Evolutionary conservation across 176 grass and related monocot species (phyloP).

Genomic region (Bromus sterilis): DNA sequence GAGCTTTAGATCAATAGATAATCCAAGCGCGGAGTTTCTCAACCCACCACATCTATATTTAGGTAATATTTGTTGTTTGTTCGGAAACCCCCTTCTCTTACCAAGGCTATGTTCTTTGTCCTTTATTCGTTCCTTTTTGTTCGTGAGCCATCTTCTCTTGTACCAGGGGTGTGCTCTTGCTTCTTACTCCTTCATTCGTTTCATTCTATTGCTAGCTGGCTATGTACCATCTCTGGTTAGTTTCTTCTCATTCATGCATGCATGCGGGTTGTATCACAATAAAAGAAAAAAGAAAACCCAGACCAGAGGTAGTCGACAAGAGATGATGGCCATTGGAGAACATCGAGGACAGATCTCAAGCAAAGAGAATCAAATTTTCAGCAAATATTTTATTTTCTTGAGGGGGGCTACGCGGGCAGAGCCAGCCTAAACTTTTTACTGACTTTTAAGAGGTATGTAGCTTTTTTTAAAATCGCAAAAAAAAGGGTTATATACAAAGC

Average conservation of each 20-base stretch:
- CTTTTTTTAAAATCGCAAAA: no score
- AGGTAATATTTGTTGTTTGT: no score
- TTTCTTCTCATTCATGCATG: neutral
- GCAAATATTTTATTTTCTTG: no score
- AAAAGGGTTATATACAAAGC: no score
- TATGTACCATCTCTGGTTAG: neutral
- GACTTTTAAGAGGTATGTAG: no score
- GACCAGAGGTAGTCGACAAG: neutral
- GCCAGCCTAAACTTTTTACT: no score
- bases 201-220: neutral
- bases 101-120: no score
- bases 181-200: neutral
- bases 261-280: neutral
- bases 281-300: neutral
- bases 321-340: neutral
- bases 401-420: no score
- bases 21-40: no score
- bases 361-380: neutral
- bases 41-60: no score
- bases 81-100: no score
- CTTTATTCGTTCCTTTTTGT: neutral
- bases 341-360: neutral
- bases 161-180: neutral
- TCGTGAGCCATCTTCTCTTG: neutral
- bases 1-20: no score